phyloP scores from a whole-genome alignment of 1,284 basidiomycete genomes.

The Hymenochaete sp. region DNA sequence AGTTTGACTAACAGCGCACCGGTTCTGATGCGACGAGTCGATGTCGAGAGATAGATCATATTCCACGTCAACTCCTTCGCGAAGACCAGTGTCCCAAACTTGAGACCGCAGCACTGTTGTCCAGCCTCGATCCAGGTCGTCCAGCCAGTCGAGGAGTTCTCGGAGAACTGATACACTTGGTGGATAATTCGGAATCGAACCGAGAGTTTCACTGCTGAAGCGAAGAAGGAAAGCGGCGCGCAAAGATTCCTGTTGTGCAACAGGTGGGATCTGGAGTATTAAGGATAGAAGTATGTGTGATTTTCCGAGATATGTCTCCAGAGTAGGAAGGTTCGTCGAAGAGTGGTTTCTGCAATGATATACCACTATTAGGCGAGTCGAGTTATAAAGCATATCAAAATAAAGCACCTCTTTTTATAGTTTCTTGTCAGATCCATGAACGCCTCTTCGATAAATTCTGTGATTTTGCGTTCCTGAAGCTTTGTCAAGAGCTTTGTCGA shows the following conservation, averaged over 20 bases:
- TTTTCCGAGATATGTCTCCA: conserved; percentile 48
- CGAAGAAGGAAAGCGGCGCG: conserved; percentile 57
- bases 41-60: conserved; percentile 24
- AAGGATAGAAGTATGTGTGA: conserved; percentile 47
- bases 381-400: not conserved
- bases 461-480: conserved; percentile 52
- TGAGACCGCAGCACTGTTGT: conserved; percentile 49
- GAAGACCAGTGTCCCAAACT: conserved; percentile 48
- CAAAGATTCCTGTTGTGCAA: conserved; percentile 48
- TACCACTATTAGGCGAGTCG: not conserved
- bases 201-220: conserved; percentile 57
- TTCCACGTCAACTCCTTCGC: conserved; percentile 40
- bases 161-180: conserved; percentile 26
- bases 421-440: conserved; percentile 55
- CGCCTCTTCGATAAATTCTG: conserved; percentile 53
- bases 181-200: conserved; percentile 49
- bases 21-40: conserved; percentile 13
- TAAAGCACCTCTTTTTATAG: conserved; percentile 61
- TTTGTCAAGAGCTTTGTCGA: no score
- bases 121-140: conserved; percentile 67
- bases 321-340: conserved; percentile 44
- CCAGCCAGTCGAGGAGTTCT: conserved; percentile 50
- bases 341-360: conserved; percentile 39
- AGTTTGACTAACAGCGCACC: conserved; percentile 50
- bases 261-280: conserved; percentile 61